phyloP scores from a whole-genome alignment of 1,284 basidiomycete genomes.

The Tilletia walkeri region DNA sequence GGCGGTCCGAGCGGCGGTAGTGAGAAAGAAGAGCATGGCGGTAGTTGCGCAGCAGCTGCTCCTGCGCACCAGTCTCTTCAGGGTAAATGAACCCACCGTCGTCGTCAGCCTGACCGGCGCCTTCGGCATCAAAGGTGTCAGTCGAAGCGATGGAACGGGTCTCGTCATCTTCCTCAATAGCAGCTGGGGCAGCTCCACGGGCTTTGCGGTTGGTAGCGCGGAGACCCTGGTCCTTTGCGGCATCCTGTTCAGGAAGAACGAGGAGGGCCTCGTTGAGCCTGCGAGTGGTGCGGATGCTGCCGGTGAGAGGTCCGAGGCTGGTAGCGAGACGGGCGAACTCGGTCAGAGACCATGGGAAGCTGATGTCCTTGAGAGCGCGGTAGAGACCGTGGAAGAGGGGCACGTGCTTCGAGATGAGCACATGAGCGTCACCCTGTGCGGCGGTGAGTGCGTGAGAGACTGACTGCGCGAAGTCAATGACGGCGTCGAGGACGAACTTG shows the following conservation, averaged over 20 bases:
- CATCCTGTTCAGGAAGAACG: slow-evolving; percentile 53
- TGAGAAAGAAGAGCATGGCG: slow-evolving; percentile 67
- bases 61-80: slow-evolving; percentile 21
- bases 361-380: slow-evolving; percentile 74
- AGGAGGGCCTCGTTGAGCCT: slow-evolving; percentile 59
- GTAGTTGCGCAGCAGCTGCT: slow-evolving; percentile 34
- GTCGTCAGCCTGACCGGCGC: slow-evolving; percentile 38
- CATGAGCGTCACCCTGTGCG: slow-evolving; percentile 63
- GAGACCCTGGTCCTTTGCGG: slow-evolving; percentile 56
- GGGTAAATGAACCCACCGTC: slow-evolving; percentile 38
- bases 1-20: slow-evolving; percentile 72
- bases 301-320: slow-evolving; percentile 65
- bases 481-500: slow-evolving; percentile 61
- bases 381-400: slow-evolving; percentile 84
- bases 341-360: slow-evolving; percentile 69
- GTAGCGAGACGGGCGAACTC: slow-evolving; percentile 68
- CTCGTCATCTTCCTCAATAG: slow-evolving; percentile 35
- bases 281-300: slow-evolving; percentile 64
- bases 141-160: slow-evolving; percentile 37
- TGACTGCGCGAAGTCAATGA: slow-evolving; percentile 30
- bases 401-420: slow-evolving; percentile 69
- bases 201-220: slow-evolving; percentile 35
- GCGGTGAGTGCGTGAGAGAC: slow-evolving; percentile 28
- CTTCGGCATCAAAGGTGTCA: slow-evolving; percentile 58
- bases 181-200: slow-evolving; percentile 30